Conservation (phyloP, 768 basidiomycete genomes). For the Mycena venus region DNA sequence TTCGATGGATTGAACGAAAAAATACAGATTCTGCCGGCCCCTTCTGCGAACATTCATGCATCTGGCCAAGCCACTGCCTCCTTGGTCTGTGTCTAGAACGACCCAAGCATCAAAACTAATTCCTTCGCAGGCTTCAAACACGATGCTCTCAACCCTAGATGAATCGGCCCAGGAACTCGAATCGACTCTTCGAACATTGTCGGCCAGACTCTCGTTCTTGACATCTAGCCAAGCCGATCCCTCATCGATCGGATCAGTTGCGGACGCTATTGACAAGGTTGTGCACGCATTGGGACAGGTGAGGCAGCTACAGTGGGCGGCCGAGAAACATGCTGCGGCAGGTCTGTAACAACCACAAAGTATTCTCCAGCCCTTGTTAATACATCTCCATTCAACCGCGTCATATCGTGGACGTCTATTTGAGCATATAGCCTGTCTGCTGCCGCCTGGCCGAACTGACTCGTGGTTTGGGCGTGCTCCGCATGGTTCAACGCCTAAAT, state of each 20-base stretch:
- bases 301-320: slow-evolving; percentile 67
- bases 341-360: background rate
- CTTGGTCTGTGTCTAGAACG: background rate
- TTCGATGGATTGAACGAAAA: background rate
- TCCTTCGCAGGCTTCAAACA: background rate
- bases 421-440: slow-evolving; percentile 18
- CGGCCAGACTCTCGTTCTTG: slow-evolving; percentile 62
- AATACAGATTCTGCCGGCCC: background rate
- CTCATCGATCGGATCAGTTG: slow-evolving; percentile 64
- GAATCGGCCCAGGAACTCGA: slow-evolving; percentile 64
- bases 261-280: slow-evolving; percentile 80
- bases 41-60: background rate
- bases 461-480: slow-evolving; percentile 28
- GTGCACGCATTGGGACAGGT: slow-evolving; percentile 72
- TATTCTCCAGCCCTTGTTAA: background rate
- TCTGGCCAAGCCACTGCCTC: background rate
- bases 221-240: slow-evolving; percentile 60
- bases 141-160: slow-evolving; percentile 43
- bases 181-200: slow-evolving; percentile 63
- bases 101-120: background rate
- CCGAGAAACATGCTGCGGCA: slow-evolving; percentile 49
- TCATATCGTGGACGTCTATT: slow-evolving; percentile 23
- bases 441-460: slow-evolving; percentile 28
- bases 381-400: slow-evolving; percentile 12
- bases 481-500: slow-evolving; percentile 27